Evolutionary conservation across 2,329 filamentous ascomycete genomes (phyloP), one percentile per base, ranked within the genome.

Genomic region (Lizonia empirigonia): DNA sequence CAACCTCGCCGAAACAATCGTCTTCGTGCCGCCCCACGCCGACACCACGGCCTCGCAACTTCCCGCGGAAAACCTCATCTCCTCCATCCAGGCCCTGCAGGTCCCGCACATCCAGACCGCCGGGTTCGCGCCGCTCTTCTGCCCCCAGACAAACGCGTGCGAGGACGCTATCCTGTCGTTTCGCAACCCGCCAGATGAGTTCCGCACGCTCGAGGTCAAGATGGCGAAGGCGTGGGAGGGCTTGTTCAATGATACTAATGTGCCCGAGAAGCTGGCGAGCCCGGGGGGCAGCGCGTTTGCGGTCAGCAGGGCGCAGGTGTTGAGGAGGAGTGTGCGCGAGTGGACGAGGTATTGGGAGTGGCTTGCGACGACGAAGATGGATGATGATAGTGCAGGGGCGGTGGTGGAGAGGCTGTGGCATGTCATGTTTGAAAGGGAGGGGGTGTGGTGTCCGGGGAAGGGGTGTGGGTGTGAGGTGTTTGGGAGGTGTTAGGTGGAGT

Each of bases 231-330:
- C 73, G 1, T 82, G 79, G 60, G 67, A 70, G 60, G 71, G 76
- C n/a, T 52, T 81, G 2, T 80, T 82, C 49, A 64, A 67, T 1
- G 54, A 58, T 12, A 44, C 44, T 0, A 35, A 50, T 4, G 59
- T 74, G 2, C 79, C 79, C 0, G 63, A 75, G 12, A 59, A 68
- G 16, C 71, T 82, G 13, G 78, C 74, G 1, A 71, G 74, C 2
- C 72, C 74, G 8, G 80, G 79, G 53, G 81, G 71, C 40, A 62
- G 62, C 2, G 65, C 70, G 36, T 74, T 74, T 48, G 73, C 64
- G 8, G 72, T 74, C 2, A 64, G 58, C 13, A 59, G 46, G 20
- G 55, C 52, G 18, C 65, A 70, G 50, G 56, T 74, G 4, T 47
- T 56, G 44, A 57, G 57, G 47, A 40, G 64, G 19, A 53, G 61